Evolutionary conservation across 1,284 basidiomycete genomes (phyloP).

Genomic region (Tilletia caries): DNA sequence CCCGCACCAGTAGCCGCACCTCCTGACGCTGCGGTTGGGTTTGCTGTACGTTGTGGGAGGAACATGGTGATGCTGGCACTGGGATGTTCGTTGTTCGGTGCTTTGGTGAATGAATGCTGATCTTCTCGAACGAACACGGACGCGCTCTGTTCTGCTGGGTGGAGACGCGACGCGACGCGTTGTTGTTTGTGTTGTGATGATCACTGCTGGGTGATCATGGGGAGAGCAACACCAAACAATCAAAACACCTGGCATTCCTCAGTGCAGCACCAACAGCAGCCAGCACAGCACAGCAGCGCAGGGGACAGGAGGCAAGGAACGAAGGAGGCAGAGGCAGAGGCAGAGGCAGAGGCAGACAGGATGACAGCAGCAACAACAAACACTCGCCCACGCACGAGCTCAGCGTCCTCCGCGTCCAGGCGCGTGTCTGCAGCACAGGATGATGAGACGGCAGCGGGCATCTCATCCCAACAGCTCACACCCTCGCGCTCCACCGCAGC

Average conservation of each 20-base stretch:
- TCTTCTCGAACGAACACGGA: too few species aligned
- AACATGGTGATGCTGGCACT: not conserved
- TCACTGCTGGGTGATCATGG: too few species aligned
- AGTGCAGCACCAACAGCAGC: not conserved
- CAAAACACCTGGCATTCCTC: not conserved
- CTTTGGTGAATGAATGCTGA: not conserved
- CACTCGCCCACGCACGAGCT: not conserved
- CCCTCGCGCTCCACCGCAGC: too few species aligned
- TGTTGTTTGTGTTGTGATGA: not conserved
- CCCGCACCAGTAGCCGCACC: too few species aligned
- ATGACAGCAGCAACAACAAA: not conserved
- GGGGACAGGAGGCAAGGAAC: not conserved
- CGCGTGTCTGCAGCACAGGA: too few species aligned
- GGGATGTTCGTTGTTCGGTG: not conserved
- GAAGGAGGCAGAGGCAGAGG: not conserved
- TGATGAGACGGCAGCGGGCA: too few species aligned
- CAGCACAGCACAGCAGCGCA: not conserved
- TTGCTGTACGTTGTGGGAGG: not conserved
- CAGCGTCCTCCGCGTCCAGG: too few species aligned
- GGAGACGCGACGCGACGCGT: conserved; percentile 3
- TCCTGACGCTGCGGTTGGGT: too few species aligned
- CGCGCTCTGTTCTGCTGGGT: too few species aligned
- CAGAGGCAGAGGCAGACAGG: not conserved
- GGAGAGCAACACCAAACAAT: not conserved
- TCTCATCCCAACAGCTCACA: too few species aligned